phyloP scores from a whole-genome alignment of 495 filamentous ascomycete species.

The Xylaria intraflava region DNA sequence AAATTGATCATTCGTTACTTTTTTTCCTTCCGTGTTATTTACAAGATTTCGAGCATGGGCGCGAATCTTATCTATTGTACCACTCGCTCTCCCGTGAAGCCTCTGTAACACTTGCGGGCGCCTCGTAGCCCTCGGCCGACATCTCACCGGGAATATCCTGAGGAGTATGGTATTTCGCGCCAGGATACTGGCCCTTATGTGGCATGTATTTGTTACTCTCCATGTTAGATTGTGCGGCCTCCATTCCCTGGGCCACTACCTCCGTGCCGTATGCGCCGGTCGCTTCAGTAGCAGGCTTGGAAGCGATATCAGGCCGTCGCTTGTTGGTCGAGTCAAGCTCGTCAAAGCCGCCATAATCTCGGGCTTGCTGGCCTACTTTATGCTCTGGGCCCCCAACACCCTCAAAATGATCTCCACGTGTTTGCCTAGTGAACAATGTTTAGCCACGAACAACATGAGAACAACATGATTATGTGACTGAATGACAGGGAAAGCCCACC shows the following conservation, averaged over 20 bases:
- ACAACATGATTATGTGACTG: background rate
- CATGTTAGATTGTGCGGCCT: conserved; percentile 18
- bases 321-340: conserved; percentile 11
- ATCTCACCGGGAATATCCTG: conserved; percentile 25
- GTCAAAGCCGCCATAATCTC: conserved; percentile 20
- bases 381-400: conserved; percentile 29
- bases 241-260: conserved; percentile 14
- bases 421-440: conserved; percentile 15
- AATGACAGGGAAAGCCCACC: conserved; percentile 17
- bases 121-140: conserved; percentile 24
- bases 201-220: conserved; percentile 9
- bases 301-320: conserved; percentile 6
- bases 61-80: background rate
- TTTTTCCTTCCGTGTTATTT: background rate
- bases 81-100: conserved; percentile 22
- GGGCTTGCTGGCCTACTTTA: conserved; percentile 24
- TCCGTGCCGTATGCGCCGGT: background rate
- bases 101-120: conserved; percentile 21
- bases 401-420: conserved; percentile 27
- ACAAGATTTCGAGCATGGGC: background rate
- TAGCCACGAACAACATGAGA: background rate
- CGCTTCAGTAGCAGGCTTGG: conserved; percentile 1
- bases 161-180: conserved; percentile 18
- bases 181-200: conserved; percentile 19
- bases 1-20: background rate